Conservation (phyloP, 2,329 filamentous ascomycete genomes). For the Cercospora citrullina region DNA sequence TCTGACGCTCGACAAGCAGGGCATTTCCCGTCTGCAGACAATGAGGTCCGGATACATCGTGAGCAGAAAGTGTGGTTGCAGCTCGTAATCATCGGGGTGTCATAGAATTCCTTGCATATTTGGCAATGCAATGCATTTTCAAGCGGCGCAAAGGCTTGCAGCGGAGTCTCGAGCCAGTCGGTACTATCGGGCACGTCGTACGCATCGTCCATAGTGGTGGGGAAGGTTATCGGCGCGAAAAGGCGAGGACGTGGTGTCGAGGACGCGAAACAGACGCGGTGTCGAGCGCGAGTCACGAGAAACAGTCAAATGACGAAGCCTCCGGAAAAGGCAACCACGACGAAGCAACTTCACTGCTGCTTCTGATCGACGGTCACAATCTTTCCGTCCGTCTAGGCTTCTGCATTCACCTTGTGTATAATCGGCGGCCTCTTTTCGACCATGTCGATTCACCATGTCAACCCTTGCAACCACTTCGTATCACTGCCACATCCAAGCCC, state of each 20-base stretch:
- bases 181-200: conserved; percentile 70
- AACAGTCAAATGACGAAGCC: conserved; percentile 7
- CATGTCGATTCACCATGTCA: not conserved
- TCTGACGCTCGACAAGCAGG: conserved; percentile 77
- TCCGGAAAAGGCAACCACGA: not conserved
- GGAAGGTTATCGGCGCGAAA: not conserved
- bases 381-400: not conserved
- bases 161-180: conserved; percentile 74
- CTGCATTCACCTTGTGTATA: not conserved
- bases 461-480: not conserved
- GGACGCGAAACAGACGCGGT: conserved; percentile 2
- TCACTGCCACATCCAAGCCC: not conserved
- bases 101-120: conserved; percentile 97
- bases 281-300: not conserved
- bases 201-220: conserved; percentile 22
- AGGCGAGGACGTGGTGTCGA: not conserved
- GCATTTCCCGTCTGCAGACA: conserved; percentile 82
- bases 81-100: conserved; percentile 89
- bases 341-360: not conserved
- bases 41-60: conserved; percentile 83
- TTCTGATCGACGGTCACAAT: not conserved
- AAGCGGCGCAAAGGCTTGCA: conserved; percentile 66
- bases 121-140: conserved; percentile 90
- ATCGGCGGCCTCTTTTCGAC: not conserved
- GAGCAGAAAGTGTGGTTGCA: conserved; percentile 98